A percentile compares a stretch with the other conserved stretches of the same genome.
phyloP scores from a whole-genome alignment of 306 rosid genomes.

The Prunus mongolica region DNA sequence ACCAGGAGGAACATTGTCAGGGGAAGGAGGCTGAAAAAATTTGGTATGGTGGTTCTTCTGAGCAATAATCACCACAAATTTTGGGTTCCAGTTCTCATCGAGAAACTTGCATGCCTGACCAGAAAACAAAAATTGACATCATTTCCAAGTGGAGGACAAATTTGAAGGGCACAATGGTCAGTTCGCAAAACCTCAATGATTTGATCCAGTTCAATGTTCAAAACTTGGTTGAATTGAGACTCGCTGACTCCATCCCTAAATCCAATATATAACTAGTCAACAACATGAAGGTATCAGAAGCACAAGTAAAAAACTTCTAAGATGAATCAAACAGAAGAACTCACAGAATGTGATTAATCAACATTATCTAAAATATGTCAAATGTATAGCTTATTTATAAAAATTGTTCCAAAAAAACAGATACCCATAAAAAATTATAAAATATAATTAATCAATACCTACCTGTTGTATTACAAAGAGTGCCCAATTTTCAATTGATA shows the following conservation, averaged over 20 bases:
- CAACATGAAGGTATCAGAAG: background rate
- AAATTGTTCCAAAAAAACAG: background rate
- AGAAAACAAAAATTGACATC: background rate
- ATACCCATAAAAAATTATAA: background rate
- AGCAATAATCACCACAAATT: constrained; percentile 78
- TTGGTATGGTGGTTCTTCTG: constrained; percentile 93
- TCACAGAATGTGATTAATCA: background rate
- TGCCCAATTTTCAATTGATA: background rate
- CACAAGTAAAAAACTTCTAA: background rate
- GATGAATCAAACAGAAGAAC: background rate
- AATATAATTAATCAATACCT: background rate
- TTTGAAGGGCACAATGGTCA: background rate
- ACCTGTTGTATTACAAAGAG: background rate
- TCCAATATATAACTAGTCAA: background rate
- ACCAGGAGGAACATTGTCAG: constrained; percentile 96
- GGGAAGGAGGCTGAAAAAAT: constrained; percentile 64
- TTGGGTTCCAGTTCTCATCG: constrained; percentile 79
- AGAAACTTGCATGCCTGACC: constrained; percentile 78
- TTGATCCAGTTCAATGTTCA: constrained; percentile 75
- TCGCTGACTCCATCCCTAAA: constrained; percentile 95
- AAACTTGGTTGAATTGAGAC: constrained; percentile 85
- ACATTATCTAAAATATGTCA: background rate
- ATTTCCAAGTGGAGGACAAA: background rate
- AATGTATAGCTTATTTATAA: background rate
- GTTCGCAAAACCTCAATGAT: constrained; percentile 58